Conservation (phyloP, 176 grass and related monocot species). For the Poa pratensis region DNA sequence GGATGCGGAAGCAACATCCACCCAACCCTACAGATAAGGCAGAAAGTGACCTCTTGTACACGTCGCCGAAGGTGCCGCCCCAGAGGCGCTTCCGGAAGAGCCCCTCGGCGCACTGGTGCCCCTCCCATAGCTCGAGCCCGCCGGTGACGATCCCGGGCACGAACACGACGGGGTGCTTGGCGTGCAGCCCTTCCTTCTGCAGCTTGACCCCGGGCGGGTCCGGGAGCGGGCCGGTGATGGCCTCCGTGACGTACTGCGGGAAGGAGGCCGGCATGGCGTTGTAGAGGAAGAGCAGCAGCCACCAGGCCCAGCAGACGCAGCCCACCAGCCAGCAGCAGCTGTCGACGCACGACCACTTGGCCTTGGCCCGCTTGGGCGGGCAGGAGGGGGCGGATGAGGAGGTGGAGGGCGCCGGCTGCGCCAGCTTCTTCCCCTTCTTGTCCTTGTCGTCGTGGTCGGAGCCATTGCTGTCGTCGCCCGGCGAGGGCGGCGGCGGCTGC, state of each 20-base stretch:
- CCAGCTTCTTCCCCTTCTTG: constrained; percentile 32
- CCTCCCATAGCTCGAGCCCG: constrained; percentile 97
- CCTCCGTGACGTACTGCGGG: constrained; percentile 94
- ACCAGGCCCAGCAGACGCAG: constrained; percentile 91
- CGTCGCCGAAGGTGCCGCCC: constrained; percentile 93
- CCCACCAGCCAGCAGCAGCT: constrained; percentile 93
- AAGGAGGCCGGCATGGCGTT: constrained; percentile 98
- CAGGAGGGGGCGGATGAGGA: constrained; percentile 8
- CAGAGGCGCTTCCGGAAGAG: constrained; percentile 96
- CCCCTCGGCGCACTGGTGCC: constrained; percentile 89
- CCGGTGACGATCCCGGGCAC: constrained; percentile 97
- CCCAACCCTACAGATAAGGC: not conserved
- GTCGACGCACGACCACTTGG: constrained; percentile 80
- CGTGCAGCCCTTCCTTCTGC: constrained; percentile 85
- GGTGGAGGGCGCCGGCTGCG: constrained; percentile 13
- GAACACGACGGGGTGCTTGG: constrained; percentile 91
- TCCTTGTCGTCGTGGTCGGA: constrained; percentile 45
- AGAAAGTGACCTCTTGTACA: constrained; percentile 83
- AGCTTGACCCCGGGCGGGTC: constrained; percentile 93
- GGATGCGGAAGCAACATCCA: not conserved
- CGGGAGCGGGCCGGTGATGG: constrained; percentile 86
- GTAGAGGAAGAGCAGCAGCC: constrained; percentile 92
- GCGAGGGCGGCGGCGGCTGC: constrained; percentile 39
- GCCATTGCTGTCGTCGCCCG: constrained; percentile 40
- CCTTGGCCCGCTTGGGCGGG: constrained; percentile 36